phyloP scores from a whole-genome alignment of 352 stramenopile species.

The Aphanomyces euteiches region DNA sequence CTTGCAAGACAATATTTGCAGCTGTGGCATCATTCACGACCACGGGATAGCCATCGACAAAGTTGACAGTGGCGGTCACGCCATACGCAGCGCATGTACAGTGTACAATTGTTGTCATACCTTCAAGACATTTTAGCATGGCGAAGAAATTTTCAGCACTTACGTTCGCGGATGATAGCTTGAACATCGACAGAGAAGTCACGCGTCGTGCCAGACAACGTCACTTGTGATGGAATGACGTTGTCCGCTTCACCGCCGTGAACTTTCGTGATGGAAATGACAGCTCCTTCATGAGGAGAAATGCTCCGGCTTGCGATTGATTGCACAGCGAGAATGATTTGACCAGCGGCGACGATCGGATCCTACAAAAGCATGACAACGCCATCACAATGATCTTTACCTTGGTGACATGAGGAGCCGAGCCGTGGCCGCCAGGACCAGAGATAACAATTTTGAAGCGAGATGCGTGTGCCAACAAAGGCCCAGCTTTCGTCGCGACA shows the following conservation, averaged over 20 bases:
- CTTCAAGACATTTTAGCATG: neutral
- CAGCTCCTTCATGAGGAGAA: conserved; percentile 85
- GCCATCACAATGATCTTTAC: conserved; percentile 29
- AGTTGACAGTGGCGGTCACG: conserved; percentile 56
- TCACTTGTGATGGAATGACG: conserved; percentile 86
- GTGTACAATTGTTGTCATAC: conserved; percentile 78
- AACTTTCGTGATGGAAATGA: conserved; percentile 91
- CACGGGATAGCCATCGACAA: conserved; percentile 65
- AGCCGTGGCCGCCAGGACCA: conserved; percentile 92
- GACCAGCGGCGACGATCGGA: neutral
- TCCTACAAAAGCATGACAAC: neutral
- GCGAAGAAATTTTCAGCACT: neutral
- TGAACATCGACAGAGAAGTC: conserved; percentile 86
- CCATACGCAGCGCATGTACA: conserved; percentile 77
- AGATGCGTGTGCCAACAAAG: conserved; percentile 90
- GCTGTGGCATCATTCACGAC: conserved; percentile 72
- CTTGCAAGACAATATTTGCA: conserved; percentile 63
- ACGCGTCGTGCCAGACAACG: conserved; percentile 89
- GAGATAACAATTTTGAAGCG: conserved; percentile 90
- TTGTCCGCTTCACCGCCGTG: conserved; percentile 91
- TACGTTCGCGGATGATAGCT: conserved; percentile 72
- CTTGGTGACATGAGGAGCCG: conserved; percentile 86
- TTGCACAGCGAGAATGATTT: conserved; percentile 44
- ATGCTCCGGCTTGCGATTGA: conserved; percentile 88
- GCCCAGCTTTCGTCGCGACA: conserved; percentile 80